phyloP scores from a whole-genome alignment of 176 grass and related monocot genomes.

The Bromus sterilis region DNA sequence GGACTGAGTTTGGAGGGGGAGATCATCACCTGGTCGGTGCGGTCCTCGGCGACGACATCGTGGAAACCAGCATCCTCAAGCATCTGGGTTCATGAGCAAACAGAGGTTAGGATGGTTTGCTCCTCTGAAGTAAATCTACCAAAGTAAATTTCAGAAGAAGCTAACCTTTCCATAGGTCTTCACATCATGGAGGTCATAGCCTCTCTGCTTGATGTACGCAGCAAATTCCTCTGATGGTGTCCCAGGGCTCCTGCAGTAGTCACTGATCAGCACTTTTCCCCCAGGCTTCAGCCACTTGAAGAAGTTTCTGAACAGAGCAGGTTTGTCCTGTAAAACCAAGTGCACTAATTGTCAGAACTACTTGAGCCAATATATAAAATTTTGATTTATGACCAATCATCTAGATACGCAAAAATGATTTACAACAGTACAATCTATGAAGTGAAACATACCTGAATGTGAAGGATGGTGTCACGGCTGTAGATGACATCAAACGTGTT shows the following conservation, averaged over 20 bases:
- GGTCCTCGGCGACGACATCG: slow-evolving; percentile 72
- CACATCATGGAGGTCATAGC: slow-evolving; percentile 92
- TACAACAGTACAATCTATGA: background rate
- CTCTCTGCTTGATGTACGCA: slow-evolving; percentile 74
- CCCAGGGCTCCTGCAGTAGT: slow-evolving; percentile 83
- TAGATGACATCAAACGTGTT: slow-evolving; percentile 83
- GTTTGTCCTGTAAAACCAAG: slow-evolving; percentile 67
- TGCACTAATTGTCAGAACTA: background rate
- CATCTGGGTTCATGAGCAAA: slow-evolving; percentile 42
- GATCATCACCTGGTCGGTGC: slow-evolving; percentile 67
- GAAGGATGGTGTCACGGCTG: slow-evolving; percentile 96
- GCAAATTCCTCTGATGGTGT: slow-evolving; percentile 71
- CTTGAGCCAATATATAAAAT: background rate
- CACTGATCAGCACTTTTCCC: slow-evolving; percentile 86
- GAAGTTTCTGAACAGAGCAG: slow-evolving; percentile 74
- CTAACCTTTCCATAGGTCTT: slow-evolving; percentile 83
- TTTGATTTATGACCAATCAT: background rate
- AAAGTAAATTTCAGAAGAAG: background rate
- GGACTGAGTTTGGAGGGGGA: background rate
- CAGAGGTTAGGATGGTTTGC: background rate
- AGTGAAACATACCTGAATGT: slow-evolving; percentile 62
- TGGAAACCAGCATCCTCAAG: slow-evolving; percentile 73
- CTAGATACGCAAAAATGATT: background rate
- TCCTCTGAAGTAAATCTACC: background rate
- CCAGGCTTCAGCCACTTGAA: slow-evolving; percentile 94